phyloP scores from a whole-genome alignment of 257 asterid species.

The Solanum virginianum region DNA sequence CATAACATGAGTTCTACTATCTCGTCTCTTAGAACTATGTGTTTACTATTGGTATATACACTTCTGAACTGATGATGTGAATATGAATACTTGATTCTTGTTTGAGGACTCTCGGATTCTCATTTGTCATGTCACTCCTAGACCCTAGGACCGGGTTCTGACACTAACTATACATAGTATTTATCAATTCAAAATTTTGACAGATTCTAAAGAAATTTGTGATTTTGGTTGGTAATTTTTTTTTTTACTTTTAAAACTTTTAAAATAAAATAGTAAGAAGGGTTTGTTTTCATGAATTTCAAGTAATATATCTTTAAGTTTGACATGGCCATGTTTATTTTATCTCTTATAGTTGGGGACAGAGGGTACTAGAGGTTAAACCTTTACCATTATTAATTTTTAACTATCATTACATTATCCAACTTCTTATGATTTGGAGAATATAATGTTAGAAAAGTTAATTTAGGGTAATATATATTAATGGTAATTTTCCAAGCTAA shows the following conservation, averaged over 20 bases:
- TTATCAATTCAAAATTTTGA: neutral
- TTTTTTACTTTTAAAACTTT: too few species aligned
- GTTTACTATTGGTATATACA: too few species aligned
- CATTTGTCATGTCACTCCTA: too few species aligned
- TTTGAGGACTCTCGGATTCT: too few species aligned
- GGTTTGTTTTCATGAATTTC: neutral
- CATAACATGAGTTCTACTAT: too few species aligned
- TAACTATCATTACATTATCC: slow-evolving; percentile 3
- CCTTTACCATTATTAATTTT: slow-evolving; percentile 22
- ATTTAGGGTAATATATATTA: neutral
- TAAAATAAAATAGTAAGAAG: neutral
- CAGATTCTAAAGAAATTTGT: neutral
- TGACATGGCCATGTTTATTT: neutral
- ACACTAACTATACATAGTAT: neutral
- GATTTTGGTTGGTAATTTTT: neutral
- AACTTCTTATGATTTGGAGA: neutral
- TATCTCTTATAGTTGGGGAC: neutral
- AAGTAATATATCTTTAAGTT: neutral
- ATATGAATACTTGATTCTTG: too few species aligned
- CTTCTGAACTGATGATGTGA: too few species aligned
- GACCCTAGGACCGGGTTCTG: too few species aligned
- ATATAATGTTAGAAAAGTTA: neutral
- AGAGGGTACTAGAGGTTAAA: slow-evolving; percentile 5
- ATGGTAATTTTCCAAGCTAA: neutral
- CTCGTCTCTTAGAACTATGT: too few species aligned